These are phyloP conservation scores for Ophiostoma australiae DNA, from an alignment of 2,329 filamentous ascomycete species.

Conservation along the genomic window DNA sequence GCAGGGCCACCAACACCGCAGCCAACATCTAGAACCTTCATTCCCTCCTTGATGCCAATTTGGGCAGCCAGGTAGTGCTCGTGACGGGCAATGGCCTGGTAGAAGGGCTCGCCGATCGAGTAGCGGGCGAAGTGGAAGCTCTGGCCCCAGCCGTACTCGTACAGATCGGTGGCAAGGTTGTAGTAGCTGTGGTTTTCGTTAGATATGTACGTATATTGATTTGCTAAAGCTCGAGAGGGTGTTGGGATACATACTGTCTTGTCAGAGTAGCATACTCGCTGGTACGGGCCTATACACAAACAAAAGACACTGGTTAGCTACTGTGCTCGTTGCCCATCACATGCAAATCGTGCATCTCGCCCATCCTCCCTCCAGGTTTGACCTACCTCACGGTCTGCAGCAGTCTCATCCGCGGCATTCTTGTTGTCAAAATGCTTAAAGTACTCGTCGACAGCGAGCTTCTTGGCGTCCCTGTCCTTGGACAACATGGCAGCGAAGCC, in stretches of 20 bases:
- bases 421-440: conserved; percentile 87
- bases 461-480: conserved; percentile 61
- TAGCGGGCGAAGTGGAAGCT: conserved; percentile 98
- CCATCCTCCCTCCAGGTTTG: not conserved
- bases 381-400: conserved; percentile 70
- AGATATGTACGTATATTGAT: not conserved
- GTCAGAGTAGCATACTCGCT: conserved; percentile 91
- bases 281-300: conserved; percentile 58
- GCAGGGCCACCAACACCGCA: conserved; percentile 96
- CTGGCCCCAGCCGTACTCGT: conserved; percentile 95
- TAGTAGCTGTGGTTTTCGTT: conserved; percentile 51
- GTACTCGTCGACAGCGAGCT: conserved; percentile 70
- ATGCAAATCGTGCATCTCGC: not conserved
- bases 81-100: conserved; percentile 88
- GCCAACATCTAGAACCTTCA: conserved; percentile 91
- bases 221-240: too few relatives aligned
- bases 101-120: conserved; percentile 77
- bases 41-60: conserved; percentile 78
- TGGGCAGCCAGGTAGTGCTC: conserved; percentile 94
- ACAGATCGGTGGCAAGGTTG: conserved; percentile 91
- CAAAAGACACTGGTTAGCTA: conserved; percentile 9
- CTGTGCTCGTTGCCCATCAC: not conserved
- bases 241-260: conserved; percentile 59
- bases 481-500: conserved; percentile 78
- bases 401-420: conserved; percentile 68